A percentile compares a stretch with the other conserved stretches of the same genome.
phyloP scores from a whole-genome alignment of 768 basidiomycete genomes.

The Agrocybe pediades region DNA sequence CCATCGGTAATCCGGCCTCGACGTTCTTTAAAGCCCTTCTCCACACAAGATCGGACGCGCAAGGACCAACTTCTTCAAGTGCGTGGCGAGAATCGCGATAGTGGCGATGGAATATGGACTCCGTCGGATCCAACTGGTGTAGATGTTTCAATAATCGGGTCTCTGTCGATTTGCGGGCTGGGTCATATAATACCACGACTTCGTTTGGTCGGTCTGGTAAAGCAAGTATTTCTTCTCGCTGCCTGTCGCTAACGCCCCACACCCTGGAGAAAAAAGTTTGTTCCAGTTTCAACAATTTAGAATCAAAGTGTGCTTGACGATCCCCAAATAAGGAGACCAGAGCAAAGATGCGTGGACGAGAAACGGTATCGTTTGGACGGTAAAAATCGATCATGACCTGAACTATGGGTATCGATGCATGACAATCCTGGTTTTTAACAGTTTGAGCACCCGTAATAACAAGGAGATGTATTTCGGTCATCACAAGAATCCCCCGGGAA shows the following conservation, averaged over 20 bases:
- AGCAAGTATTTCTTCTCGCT: constrained; percentile 30
- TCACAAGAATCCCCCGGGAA: constrained; percentile 33
- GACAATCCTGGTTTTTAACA: constrained; percentile 36
- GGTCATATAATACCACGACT: constrained; percentile 56
- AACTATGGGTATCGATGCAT: constrained; percentile 36
- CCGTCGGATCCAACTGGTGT: constrained; percentile 42
- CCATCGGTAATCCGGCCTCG: constrained; percentile 30
- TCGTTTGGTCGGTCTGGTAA: constrained; percentile 47
- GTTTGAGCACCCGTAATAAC: constrained; percentile 44
- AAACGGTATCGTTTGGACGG: constrained; percentile 31
- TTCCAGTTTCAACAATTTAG: constrained; percentile 40
- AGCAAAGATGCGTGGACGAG: constrained; percentile 47
- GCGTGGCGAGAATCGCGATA: constrained; percentile 50
- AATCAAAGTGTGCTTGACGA: constrained; percentile 28
- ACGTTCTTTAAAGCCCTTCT: constrained; percentile 48
- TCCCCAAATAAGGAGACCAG: constrained; percentile 30
- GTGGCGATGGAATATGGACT: constrained; percentile 37
- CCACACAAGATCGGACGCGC: constrained; percentile 75
- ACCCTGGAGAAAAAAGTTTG: constrained; percentile 39
- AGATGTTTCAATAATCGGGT: constrained; percentile 50
- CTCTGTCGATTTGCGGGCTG: constrained; percentile 30
- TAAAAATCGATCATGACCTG: constrained; percentile 50
- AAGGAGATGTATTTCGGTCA: constrained; percentile 46
- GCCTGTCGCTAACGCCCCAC: constrained; percentile 34
- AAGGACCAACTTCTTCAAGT: constrained; percentile 59